Evolutionary conservation across 2,329 filamentous ascomycete species (phyloP), one percentile per base, ranked within the genome.

Genomic region (Meredithiella fracta): DNA sequence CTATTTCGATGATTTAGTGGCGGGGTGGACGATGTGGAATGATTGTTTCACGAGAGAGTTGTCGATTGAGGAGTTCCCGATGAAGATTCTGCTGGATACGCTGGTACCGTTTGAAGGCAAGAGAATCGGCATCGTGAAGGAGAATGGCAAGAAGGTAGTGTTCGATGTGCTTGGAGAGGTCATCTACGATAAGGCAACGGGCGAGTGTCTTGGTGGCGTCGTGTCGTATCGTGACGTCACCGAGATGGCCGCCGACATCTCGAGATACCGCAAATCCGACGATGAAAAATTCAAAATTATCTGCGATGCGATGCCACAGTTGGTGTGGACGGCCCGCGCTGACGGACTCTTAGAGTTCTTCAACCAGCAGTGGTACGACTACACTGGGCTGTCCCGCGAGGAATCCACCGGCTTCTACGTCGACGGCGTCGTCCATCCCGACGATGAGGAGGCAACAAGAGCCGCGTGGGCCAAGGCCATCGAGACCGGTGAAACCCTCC

Each of bases 321-420:
- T 83, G 67, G 80, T 90, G 3, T 91, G 85, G 84, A 88, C 83
- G 0, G 78, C 85, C 0, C 79, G 69, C 0, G 74, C 83, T 0
- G 76, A 83, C 15, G 85, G 86, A 0, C 62, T 70, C 25, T 74
- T 79, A 61, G 85, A 90, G 62, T 90, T 86, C 67, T 90, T 83
- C 66, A 86, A 84, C 58, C 77, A 79, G 50, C 72, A 82, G n/a
- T 91, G 85, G 83, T 86, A 86, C 63, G 76, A 79, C n/a, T 90
- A 86, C 62, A 90, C 86, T 0, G 83, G 86, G 0, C 67, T 88
- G 23, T 74, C 73, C 0, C 71, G 73, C 8, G 77, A 83, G 47
- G 70, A 81, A 8, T 85, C 79, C 25, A 61, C 83, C 1, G 84
- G 83, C 0, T 63, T 71, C 29, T 76, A 75, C 1, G 87, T 83